Conservation (phyloP, 2,329 filamentous ascomycete species). For the Penicillium griseofulvum region DNA sequence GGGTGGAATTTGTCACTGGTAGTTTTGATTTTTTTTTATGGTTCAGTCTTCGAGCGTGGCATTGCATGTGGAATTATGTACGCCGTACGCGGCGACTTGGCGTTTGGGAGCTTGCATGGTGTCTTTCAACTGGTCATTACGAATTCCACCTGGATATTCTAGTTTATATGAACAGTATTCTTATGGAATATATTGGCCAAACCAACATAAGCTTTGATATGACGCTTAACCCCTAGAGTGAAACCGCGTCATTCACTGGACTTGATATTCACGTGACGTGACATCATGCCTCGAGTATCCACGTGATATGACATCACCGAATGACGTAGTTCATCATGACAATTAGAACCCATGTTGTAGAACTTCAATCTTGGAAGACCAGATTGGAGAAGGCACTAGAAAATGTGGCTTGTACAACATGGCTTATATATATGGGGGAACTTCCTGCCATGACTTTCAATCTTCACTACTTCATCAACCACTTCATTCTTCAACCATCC, state of each 20-base stretch:
- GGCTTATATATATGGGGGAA: neutral
- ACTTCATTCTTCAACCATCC: neutral
- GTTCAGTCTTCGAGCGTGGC: constrained; percentile 16
- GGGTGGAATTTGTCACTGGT: constrained; percentile 59
- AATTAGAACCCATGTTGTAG: neutral
- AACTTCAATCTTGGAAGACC: neutral
- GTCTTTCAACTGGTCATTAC: too few species aligned
- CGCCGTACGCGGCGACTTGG: neutral
- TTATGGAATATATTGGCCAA: neutral
- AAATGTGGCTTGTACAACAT: neutral
- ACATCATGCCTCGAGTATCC: constrained; percentile 13
- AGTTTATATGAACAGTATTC: neutral
- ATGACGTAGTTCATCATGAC: constrained; percentile 19
- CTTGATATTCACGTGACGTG: constrained; percentile 16
- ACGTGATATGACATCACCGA: constrained; percentile 23
- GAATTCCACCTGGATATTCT: neutral
- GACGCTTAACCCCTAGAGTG: neutral
- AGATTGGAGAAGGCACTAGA: constrained; percentile 3
- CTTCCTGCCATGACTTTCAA: neutral
- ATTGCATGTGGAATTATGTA: constrained; percentile 9
- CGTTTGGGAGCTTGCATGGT: neutral
- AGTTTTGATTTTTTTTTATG: constrained; percentile 7
- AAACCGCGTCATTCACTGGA: neutral
- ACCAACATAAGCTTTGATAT: neutral
- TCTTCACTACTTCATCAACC: neutral